Evolutionary conservation across 805 yeast genomes (phyloP).

Genomic region (Wickerhamiella shivajii): DNA sequence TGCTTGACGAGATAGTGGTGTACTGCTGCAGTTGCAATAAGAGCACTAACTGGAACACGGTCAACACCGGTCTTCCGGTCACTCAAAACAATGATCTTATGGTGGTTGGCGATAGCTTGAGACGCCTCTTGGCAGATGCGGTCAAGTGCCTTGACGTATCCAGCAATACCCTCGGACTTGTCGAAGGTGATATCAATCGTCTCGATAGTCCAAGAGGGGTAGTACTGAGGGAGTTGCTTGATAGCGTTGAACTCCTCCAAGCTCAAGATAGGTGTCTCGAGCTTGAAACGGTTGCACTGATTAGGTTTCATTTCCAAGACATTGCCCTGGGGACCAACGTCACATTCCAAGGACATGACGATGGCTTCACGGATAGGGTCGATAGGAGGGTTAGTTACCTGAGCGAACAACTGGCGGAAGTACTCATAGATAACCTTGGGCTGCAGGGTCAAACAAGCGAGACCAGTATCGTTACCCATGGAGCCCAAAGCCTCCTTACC

Average conservation of each 20-base stretch:
- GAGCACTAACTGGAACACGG: slow-evolving; percentile 69
- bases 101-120: slow-evolving; percentile 60
- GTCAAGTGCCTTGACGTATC: slow-evolving; percentile 74
- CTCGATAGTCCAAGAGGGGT: slow-evolving; percentile 76
- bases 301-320: slow-evolving; percentile 79
- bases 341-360: slow-evolving; percentile 95
- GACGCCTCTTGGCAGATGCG: slow-evolving; percentile 79
- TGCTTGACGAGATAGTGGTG: slow-evolving; percentile 93
- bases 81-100: slow-evolving; percentile 60
- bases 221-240: slow-evolving; percentile 52
- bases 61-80: slow-evolving; percentile 49
- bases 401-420: slow-evolving; percentile 92
- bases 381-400: slow-evolving; percentile 96
- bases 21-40: slow-evolving; percentile 91
- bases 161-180: slow-evolving; percentile 68
- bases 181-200: slow-evolving; percentile 79
- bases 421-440: slow-evolving; percentile 85
- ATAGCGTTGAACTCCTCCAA: slow-evolving; percentile 63
- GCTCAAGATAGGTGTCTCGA: slow-evolving; percentile 71
- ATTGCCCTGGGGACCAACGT: slow-evolving; percentile 97
- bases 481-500: slow-evolving; percentile 95
- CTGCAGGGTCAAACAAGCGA: slow-evolving; percentile 88
- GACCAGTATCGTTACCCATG: slow-evolving; percentile 95
- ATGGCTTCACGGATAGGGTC: slow-evolving; percentile 95
- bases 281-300: slow-evolving; percentile 78